phyloP scores from a whole-genome alignment of 306 rosid genomes.

The Ormosia semicastrata region DNA sequence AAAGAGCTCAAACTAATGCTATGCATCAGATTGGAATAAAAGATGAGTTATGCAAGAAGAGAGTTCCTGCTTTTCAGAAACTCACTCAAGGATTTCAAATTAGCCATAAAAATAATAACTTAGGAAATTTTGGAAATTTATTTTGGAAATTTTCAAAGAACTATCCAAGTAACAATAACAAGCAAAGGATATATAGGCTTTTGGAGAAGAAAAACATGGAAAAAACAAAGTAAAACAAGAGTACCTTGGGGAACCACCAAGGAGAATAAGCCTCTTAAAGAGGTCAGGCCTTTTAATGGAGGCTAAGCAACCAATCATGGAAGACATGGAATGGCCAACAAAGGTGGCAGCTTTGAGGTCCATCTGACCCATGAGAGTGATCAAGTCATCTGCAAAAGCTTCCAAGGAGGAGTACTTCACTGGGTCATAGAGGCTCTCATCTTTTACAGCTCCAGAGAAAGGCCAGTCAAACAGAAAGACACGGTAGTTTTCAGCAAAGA shows the following conservation, averaged over 20 bases:
- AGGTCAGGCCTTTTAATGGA: conserved; percentile 75
- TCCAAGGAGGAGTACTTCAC: conserved; percentile 52
- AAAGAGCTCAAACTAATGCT: neutral
- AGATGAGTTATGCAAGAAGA: neutral
- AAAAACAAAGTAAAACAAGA: neutral
- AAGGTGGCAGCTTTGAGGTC: conserved; percentile 47
- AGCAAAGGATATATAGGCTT: neutral
- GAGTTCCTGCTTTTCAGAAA: neutral
- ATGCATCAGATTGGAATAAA: neutral
- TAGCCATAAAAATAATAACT: neutral
- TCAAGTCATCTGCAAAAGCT: conserved; percentile 62
- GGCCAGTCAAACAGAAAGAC: conserved; percentile 81
- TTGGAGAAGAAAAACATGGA: neutral
- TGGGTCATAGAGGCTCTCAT: conserved; percentile 51
- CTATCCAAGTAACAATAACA: neutral
- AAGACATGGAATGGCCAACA: conserved; percentile 97
- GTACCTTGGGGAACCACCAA: conserved; percentile 90
- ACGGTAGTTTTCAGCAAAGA: conserved; percentile 35
- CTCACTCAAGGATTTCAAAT: neutral
- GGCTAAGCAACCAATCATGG: conserved; percentile 89
- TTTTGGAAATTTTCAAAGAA: neutral
- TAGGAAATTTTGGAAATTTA: too few species aligned
- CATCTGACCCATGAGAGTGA: conserved; percentile 54
- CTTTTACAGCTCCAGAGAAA: conserved; percentile 59
- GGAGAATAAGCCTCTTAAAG: conserved; percentile 65